Evolutionary conservation across 768 basidiomycete species (phyloP).

Genomic region (Lactarius akahatsu): DNA sequence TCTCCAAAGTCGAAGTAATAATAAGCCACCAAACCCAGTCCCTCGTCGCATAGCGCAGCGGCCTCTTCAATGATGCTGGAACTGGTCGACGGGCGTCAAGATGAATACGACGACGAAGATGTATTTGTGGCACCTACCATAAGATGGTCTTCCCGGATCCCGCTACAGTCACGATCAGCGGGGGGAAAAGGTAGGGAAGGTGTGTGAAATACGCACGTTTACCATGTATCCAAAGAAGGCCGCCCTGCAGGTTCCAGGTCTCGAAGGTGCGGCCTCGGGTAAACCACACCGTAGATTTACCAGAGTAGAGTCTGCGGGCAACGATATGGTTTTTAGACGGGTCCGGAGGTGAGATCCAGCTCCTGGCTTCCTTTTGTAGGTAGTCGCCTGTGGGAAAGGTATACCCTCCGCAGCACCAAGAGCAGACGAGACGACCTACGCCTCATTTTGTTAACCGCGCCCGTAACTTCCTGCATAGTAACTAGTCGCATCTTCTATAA

Average conservation of each 20-base stretch:
- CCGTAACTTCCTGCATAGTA: neutral
- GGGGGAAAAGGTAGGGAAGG: neutral
- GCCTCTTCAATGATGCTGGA: neutral
- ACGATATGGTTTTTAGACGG: conserved; percentile 11
- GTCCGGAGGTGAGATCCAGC: conserved; percentile 16
- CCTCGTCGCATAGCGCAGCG: neutral
- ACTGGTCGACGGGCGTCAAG: neutral
- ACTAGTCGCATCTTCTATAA: neutral
- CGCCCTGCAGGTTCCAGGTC: neutral
- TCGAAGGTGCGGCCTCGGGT: neutral
- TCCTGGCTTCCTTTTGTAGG: neutral
- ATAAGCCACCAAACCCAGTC: neutral
- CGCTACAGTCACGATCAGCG: neutral
- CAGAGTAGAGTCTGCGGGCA: neutral
- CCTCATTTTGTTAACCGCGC: neutral
- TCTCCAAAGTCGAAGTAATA: neutral
- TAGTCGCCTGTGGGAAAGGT: neutral
- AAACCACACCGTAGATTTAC: neutral
- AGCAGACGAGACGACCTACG: neutral
- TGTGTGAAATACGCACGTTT: neutral
- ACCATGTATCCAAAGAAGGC: neutral
- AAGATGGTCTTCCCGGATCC: neutral
- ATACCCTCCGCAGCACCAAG: neutral
- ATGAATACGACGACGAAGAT: no score
- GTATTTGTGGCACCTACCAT: neutral